These are phyloP conservation scores for Colletotrichum noveboracense DNA, from an alignment of 2,329 filamentous ascomycete genomes.

Conservation along the genomic window DNA sequence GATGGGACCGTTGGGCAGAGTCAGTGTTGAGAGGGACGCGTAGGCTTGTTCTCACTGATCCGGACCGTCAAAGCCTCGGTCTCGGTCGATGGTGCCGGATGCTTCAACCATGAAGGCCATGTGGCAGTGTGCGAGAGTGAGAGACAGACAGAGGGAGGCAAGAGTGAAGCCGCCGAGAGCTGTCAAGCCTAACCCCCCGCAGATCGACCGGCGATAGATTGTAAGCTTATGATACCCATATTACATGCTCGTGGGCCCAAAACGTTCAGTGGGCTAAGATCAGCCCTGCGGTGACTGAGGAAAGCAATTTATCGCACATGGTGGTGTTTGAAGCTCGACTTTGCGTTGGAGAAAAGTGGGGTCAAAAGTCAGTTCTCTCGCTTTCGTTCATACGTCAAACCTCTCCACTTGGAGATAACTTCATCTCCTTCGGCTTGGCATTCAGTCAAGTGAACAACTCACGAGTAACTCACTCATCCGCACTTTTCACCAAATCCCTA, in stretches of 20 bases:
- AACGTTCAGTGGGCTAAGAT: not conserved
- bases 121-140: not conserved
- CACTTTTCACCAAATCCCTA: not conserved
- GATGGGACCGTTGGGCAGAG: not conserved
- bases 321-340: constrained; percentile 8
- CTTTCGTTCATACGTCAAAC: not conserved
- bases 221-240: constrained; percentile 12
- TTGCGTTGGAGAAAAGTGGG: constrained; percentile 16
- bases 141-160: not conserved
- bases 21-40: not conserved
- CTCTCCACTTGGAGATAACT: constrained; percentile 11
- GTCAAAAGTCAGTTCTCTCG: not conserved
- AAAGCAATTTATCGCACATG: constrained; percentile 4
- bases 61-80: not conserved
- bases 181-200: not conserved
- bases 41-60: not conserved
- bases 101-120: not conserved
- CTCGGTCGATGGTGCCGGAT: not conserved
- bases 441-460: not conserved
- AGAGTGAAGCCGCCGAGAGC: not conserved
- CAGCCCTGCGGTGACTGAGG: constrained; percentile 10
- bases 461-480: not conserved
- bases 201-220: not conserved
- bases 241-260: constrained; percentile 1
- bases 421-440: not conserved